Evolutionary conservation across 352 stramenopile species (phyloP).

Genomic region (Pilasporangium apinafurcum): DNA sequence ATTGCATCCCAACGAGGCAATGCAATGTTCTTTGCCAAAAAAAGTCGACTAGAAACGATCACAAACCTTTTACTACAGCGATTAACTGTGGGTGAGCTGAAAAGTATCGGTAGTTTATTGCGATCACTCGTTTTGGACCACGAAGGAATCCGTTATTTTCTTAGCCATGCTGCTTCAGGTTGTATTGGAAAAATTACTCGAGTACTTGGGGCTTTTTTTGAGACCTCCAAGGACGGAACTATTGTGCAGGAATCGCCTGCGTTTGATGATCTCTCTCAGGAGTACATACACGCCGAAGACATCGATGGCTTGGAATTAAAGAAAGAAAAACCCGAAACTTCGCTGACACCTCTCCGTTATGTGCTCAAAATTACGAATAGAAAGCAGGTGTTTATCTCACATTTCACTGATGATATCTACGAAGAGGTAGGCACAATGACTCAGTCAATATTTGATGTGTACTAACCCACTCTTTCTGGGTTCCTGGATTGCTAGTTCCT

Average conservation of each 20-base stretch:
- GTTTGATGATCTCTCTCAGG: not conserved
- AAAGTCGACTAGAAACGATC: conserved; percentile 3
- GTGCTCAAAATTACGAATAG: conserved; percentile 7
- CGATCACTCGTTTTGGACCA: not conserved
- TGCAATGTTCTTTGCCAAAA: not conserved
- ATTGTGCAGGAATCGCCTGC: not conserved
- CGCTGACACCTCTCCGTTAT: too few relatives aligned
- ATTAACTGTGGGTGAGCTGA: conserved; percentile 5
- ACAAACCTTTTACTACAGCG: conserved; percentile 2
- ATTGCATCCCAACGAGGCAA: not conserved
- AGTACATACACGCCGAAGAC: too few relatives aligned
- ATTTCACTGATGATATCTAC: conserved; percentile 26
- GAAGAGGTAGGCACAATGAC: conserved; percentile 10
- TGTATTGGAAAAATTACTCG: conserved; percentile 6
- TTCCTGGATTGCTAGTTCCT: conserved; percentile 1
- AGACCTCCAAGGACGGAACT: conserved; percentile 1
- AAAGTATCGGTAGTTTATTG: conserved; percentile 1
- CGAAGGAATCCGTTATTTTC: conserved; percentile 6
- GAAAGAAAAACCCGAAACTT: too few relatives aligned
- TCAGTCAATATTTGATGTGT: not conserved
- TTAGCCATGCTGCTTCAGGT: conserved; percentile 1
- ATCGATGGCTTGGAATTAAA: too few relatives aligned
- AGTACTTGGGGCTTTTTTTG: conserved; percentile 6
- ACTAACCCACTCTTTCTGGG: not conserved
- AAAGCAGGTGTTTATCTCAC: conserved; percentile 17